Conservation (phyloP, 768 basidiomycete species). For the Epithele typhae region DNA sequence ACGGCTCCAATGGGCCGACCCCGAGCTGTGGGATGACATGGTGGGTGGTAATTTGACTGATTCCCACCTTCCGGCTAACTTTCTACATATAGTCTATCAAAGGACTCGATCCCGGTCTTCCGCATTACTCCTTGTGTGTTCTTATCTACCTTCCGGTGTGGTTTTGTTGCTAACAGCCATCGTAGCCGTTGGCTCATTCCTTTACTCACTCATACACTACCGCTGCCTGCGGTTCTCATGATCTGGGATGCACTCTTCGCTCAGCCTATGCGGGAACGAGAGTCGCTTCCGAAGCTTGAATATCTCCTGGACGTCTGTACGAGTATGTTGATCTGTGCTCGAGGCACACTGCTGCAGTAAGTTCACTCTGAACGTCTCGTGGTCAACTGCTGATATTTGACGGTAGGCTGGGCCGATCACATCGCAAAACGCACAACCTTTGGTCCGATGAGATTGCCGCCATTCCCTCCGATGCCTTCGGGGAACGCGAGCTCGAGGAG, state of each 20-base stretch:
- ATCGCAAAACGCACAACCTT: conserved; percentile 39
- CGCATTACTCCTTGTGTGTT: conserved; percentile 78
- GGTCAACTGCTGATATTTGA: background rate
- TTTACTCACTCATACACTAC: conserved; percentile 69
- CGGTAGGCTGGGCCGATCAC: conserved; percentile 50
- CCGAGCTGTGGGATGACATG: conserved; percentile 54
- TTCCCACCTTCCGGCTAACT: background rate
- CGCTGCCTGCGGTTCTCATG: conserved; percentile 50
- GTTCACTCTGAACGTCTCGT: background rate
- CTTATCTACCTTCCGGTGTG: background rate
- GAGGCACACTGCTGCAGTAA: conserved; percentile 47
- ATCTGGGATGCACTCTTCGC: conserved; percentile 75
- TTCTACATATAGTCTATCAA: conserved; percentile 42
- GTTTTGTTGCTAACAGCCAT: background rate
- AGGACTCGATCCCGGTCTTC: conserved; percentile 65
- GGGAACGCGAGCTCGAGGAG: conserved; percentile 51
- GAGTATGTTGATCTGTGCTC: conserved; percentile 60
- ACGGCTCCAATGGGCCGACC: conserved; percentile 57
- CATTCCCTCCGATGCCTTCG: conserved; percentile 39
- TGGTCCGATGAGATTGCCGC: conserved; percentile 46
- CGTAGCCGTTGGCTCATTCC: conserved; percentile 72
- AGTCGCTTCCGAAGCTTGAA: conserved; percentile 58
- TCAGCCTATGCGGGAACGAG: conserved; percentile 47
- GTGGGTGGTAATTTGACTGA: conserved; percentile 34
- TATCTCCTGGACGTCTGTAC: conserved; percentile 67